A percentile compares a stretch with the other conserved stretches of the same genome.
These are phyloP conservation scores for Favolaschia claudopus DNA, from an alignment of 768 basidiomycete species.

Conservation along the genomic window DNA sequence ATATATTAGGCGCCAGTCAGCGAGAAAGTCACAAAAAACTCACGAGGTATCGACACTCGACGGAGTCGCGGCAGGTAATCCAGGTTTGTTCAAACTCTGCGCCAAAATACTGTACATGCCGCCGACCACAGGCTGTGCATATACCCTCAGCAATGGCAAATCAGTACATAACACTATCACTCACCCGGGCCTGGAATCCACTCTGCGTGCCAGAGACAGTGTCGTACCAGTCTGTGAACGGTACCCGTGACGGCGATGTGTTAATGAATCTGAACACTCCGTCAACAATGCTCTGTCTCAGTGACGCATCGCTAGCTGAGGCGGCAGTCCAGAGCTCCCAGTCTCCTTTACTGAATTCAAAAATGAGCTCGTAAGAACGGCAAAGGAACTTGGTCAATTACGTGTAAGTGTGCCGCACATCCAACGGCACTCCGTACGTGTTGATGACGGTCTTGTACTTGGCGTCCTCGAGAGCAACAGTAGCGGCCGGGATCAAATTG, in stretches of 20 bases:
- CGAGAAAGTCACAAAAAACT: neutral
- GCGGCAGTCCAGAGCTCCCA: neutral
- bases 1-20: neutral
- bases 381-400: conserved; percentile 25
- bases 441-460: conserved; percentile 32
- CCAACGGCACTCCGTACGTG: conserved; percentile 31
- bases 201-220: neutral
- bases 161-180: neutral
- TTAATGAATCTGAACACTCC: neutral
- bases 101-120: neutral
- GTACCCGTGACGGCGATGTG: neutral
- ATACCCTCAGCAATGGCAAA: neutral
- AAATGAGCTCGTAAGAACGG: neutral
- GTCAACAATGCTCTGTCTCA: neutral
- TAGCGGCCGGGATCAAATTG: conserved; percentile 39
- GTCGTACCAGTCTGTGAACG: neutral
- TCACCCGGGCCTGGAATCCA: neutral
- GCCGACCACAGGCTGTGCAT: neutral
- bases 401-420: conserved; percentile 42
- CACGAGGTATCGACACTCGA: neutral
- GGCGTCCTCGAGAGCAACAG: conserved; percentile 17
- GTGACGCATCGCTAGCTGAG: neutral
- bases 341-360: neutral
- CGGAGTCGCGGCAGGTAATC: neutral
- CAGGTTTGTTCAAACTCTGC: neutral